Percentiles rank a stretch among this genome's conserved stretches.
Evolutionary conservation across 257 asterid genomes (phyloP).

Genomic region (Handroanthus guayacan): DNA sequence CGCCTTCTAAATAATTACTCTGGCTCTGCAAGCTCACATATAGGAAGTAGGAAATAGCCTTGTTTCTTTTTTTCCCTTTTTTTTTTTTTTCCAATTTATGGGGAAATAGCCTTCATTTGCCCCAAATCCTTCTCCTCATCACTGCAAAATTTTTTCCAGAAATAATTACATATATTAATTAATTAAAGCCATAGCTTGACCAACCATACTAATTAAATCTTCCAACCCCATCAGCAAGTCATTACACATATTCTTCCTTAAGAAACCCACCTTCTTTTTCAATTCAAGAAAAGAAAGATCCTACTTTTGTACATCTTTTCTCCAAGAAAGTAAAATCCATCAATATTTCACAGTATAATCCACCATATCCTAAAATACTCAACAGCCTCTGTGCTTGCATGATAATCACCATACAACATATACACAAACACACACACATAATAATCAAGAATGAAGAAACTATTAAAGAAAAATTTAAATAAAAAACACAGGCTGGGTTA

Average conservation of each 20-base stretch:
- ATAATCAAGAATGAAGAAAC: constrained; percentile 7
- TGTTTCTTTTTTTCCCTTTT: too few species aligned
- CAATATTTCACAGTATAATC: neutral
- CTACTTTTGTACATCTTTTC: neutral
- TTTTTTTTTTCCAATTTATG: too few species aligned
- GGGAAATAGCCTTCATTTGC: neutral
- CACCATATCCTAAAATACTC: neutral
- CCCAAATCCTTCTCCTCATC: neutral
- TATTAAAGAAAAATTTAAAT: neutral
- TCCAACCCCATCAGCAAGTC: neutral
- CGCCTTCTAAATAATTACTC: too few species aligned
- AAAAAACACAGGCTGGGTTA: constrained; percentile 11
- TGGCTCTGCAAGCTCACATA: neutral
- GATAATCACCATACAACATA: too few species aligned
- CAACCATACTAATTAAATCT: neutral
- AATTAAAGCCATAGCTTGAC: neutral
- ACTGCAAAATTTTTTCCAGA: neutral
- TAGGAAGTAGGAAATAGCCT: neutral
- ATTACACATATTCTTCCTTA: neutral
- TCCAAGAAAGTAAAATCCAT: neutral
- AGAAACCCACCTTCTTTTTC: neutral
- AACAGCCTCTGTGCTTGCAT: neutral
- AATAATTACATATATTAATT: neutral
- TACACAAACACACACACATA: neutral
- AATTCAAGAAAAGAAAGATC: neutral